Conservation (phyloP, 805 yeast species). For the Zygoascus tannicola region DNA sequence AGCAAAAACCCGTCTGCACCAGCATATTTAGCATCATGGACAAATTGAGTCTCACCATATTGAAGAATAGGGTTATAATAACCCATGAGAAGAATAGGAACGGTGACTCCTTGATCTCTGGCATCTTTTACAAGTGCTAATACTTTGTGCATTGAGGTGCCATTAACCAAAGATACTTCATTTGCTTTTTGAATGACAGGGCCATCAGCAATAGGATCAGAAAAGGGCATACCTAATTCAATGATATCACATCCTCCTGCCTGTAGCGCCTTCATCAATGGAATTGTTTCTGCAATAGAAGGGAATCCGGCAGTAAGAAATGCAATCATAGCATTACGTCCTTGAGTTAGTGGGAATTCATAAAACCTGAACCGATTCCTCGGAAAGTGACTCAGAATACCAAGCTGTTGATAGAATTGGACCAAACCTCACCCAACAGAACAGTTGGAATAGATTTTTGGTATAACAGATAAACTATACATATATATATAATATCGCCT, state of each 20-base stretch:
- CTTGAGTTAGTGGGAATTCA: slow-evolving; percentile 26
- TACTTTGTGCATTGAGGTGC: slow-evolving; percentile 60
- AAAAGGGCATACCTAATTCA: slow-evolving; percentile 92
- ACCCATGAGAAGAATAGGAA: slow-evolving; percentile 93
- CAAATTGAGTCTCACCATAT: slow-evolving; percentile 81
- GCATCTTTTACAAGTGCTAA: slow-evolving; percentile 68
- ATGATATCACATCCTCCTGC: slow-evolving; percentile 93
- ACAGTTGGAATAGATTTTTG: too few relatives aligned
- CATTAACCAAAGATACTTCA: slow-evolving; percentile 65
- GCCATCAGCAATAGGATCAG: slow-evolving; percentile 99
- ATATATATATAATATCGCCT: too few relatives aligned
- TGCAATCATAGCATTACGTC: slow-evolving; percentile 82
- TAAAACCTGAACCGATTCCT: too few relatives aligned
- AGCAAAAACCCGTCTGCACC: slow-evolving; percentile 94
- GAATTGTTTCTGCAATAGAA: slow-evolving; percentile 75
- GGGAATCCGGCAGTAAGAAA: slow-evolving; percentile 96
- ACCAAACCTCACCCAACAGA: too few relatives aligned
- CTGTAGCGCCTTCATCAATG: slow-evolving; percentile 79
- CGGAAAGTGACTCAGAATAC: too few relatives aligned
- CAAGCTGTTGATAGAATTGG: too few relatives aligned
- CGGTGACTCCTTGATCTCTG: slow-evolving; percentile 70
- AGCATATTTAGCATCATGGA: slow-evolving; percentile 67
- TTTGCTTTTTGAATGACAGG: slow-evolving; percentile 92
- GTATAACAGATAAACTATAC: too few relatives aligned
- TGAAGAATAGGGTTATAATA: slow-evolving; percentile 89